phyloP scores from a whole-genome alignment of 345 rosid genomes.

The Eucalyptus coolabah region DNA sequence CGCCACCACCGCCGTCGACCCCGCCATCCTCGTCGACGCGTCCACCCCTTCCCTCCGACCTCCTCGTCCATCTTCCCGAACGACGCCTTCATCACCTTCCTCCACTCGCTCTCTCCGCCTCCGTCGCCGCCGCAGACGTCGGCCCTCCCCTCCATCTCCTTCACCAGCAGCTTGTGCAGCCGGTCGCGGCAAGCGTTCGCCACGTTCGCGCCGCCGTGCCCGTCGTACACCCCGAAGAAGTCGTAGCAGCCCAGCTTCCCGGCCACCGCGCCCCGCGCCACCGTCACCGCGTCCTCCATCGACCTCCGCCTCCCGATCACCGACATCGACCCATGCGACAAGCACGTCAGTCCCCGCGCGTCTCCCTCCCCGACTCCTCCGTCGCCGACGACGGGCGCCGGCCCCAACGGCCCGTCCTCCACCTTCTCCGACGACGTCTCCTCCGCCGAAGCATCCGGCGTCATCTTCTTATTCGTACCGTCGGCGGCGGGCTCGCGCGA shows the following conservation, averaged over 20 bases:
- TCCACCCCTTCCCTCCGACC: not conserved
- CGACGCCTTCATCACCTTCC: slow-evolving; percentile 13
- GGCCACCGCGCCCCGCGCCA: not conserved
- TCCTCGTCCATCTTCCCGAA: slow-evolving; percentile 30
- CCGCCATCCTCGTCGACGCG: not conserved
- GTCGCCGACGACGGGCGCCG: not conserved
- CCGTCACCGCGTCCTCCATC: slow-evolving; percentile 20
- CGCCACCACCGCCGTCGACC: slow-evolving; percentile 21
- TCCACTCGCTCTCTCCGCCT: slow-evolving; percentile 6
- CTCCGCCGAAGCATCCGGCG: not conserved
- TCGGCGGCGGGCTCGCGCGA: not conserved
- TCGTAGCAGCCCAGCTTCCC: slow-evolving; percentile 3
- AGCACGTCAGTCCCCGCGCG: not conserved
- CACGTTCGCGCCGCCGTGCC: slow-evolving; percentile 16
- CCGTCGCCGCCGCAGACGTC: not conserved
- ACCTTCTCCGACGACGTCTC: not conserved
- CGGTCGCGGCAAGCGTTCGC: slow-evolving; percentile 8
- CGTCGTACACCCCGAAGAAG: slow-evolving; percentile 27
- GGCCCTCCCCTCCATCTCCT: slow-evolving; percentile 7
- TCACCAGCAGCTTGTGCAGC: slow-evolving; percentile 13
- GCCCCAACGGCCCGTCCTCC: not conserved
- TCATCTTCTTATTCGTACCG: not conserved
- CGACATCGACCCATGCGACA: slow-evolving; percentile 16
- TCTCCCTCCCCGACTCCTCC: not conserved
- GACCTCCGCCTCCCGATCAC: slow-evolving; percentile 18